phyloP scores from a whole-genome alignment of 495 filamentous ascomycete species.

The Annulohypoxylon nitens region DNA sequence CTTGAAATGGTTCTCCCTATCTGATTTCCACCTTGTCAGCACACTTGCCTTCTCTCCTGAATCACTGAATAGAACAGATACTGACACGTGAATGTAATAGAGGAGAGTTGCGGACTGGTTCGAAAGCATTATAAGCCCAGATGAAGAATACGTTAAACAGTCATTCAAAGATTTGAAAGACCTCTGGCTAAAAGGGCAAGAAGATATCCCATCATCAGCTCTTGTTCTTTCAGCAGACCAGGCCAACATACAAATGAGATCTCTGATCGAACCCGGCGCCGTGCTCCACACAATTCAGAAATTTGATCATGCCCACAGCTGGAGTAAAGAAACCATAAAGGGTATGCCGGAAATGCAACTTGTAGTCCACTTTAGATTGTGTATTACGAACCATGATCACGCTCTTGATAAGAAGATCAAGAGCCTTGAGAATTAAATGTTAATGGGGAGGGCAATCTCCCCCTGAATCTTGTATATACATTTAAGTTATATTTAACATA shows the following conservation, averaged over 20 bases:
- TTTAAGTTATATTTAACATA: slow-evolving; percentile 5
- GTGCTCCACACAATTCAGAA: slow-evolving; percentile 32
- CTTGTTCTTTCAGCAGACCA: slow-evolving; percentile 21
- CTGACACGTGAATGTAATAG: slow-evolving; percentile 27
- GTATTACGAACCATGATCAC: slow-evolving; percentile 36
- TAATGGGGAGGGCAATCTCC: background rate
- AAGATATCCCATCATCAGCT: slow-evolving; percentile 29
- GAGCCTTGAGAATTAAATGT: slow-evolving; percentile 17
- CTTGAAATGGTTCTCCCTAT: background rate
- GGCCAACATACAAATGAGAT: slow-evolving; percentile 26
- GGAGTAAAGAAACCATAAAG: slow-evolving; percentile 31
- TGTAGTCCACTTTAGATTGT: slow-evolving; percentile 43
- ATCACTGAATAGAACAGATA: slow-evolving; percentile 6
- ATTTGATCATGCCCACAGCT: slow-evolving; percentile 33
- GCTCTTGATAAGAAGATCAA: background rate
- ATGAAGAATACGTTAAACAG: slow-evolving; percentile 25
- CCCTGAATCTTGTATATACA: background rate
- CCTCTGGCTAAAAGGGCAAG: slow-evolving; percentile 40
- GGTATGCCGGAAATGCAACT: slow-evolving; percentile 40
- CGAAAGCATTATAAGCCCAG: slow-evolving; percentile 19
- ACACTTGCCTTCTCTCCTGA: background rate
- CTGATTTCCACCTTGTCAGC: background rate
- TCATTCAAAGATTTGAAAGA: slow-evolving; percentile 33
- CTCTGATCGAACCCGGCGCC: slow-evolving; percentile 34
- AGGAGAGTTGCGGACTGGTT: slow-evolving; percentile 34